Conservation (phyloP, 371 early-diverging fungal species). For the Dinochytrium kinnereticum region DNA sequence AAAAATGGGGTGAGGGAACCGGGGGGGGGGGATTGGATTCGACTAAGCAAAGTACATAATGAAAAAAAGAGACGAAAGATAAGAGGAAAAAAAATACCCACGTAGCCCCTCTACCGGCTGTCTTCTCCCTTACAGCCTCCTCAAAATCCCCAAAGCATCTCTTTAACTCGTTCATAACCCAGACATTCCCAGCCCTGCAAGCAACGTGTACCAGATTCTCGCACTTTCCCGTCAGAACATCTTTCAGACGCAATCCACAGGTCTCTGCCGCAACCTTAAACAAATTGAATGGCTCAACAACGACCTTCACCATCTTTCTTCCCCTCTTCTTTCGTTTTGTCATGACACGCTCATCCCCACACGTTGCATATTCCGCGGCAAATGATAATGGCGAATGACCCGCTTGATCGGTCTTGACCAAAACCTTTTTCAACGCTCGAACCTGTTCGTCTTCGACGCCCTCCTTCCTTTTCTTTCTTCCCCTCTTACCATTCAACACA, state of each 20-base stretch:
- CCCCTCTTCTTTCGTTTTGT: not conserved
- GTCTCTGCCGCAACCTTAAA: not conserved
- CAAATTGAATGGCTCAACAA: not conserved
- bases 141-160: constrained; percentile 9
- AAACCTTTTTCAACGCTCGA: not conserved
- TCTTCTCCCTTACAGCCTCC: not conserved
- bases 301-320: not conserved
- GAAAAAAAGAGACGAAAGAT: not conserved
- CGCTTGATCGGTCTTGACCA: no score
- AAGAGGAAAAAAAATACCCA: not conserved
- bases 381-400: no score
- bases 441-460: not conserved
- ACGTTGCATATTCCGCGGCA: not conserved
- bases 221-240: not conserved
- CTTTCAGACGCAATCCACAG: not conserved
- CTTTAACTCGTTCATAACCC: not conserved
- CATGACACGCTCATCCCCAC: not conserved
- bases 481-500: not conserved
- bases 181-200: constrained; percentile 1
- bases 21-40: no score
- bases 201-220: constrained; percentile 2
- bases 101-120: not conserved
- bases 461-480: not conserved
- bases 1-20: no score
- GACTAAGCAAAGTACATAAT: no score